Evolutionary conservation across 139 green algal genomes (phyloP).

Genomic region (Chlorella sp.): DNA sequence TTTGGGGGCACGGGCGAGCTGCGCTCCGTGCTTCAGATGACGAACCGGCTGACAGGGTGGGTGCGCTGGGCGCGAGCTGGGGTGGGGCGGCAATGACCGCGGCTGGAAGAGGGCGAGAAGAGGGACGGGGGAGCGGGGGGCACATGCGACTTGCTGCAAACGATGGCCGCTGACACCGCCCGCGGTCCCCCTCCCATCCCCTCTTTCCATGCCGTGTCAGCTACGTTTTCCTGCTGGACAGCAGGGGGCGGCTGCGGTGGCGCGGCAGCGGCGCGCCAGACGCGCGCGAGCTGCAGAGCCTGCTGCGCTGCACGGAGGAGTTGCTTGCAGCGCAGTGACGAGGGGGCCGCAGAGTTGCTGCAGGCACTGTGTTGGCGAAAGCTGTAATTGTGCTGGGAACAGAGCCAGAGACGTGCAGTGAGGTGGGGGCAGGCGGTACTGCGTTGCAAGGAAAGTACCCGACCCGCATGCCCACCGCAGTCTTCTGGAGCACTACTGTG

Average conservation of each 20-base stretch:
- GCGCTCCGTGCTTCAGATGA: constrained; percentile 36
- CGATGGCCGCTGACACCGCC: background rate
- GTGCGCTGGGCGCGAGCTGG: background rate
- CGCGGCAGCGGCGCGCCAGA: constrained; percentile 29
- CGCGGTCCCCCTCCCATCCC: background rate
- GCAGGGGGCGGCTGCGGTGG: constrained; percentile 25
- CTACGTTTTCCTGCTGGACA: constrained; percentile 37
- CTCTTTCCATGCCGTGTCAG: background rate
- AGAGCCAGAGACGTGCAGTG: no score
- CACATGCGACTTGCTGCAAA: background rate
- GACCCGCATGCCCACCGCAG: no score
- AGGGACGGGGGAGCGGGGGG: background rate
- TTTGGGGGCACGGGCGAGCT: constrained; percentile 40
- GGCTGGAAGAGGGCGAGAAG: background rate
- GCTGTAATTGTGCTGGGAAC: no score
- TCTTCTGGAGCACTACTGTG: no score
- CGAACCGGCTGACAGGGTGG: constrained; percentile 55
- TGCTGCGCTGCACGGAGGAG: constrained; percentile 22
- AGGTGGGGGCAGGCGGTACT: no score
- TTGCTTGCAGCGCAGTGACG: no score
- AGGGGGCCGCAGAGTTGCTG: no score
- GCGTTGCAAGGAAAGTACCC: no score
- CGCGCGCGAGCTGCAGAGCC: constrained; percentile 6
- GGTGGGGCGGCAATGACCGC: background rate
- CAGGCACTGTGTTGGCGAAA: no score